Conservation (phyloP, 2,329 filamentous ascomycete species). For the Venturia asperata region DNA sequence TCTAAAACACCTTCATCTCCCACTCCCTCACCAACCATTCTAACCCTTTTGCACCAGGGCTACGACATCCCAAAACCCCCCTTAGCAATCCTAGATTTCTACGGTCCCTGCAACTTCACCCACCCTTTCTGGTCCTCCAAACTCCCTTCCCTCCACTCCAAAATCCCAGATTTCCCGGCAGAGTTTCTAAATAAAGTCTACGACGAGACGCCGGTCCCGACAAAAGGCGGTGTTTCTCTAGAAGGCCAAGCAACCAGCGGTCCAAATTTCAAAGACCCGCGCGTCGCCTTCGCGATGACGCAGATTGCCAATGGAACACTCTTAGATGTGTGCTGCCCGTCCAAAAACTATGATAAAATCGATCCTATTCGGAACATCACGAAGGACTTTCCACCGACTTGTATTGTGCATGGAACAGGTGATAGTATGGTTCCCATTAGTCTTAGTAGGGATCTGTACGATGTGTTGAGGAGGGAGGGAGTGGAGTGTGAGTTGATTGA, state of each 20-base stretch:
- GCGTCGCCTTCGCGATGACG: conserved; percentile 37
- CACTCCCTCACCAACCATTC: neutral
- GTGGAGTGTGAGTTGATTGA: conserved; percentile 34
- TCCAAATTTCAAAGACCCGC: conserved; percentile 25
- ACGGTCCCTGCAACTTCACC: conserved; percentile 37
- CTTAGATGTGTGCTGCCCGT: conserved; percentile 29
- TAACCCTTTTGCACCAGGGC: conserved; percentile 26
- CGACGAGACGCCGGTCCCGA: conserved; percentile 33
- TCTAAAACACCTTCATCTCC: neutral
- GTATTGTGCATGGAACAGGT: conserved; percentile 36
- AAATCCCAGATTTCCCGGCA: conserved; percentile 26
- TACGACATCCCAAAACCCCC: conserved; percentile 32
- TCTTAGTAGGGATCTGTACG: conserved; percentile 31
- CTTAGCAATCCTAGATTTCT: conserved; percentile 38
- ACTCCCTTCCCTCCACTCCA: conserved; percentile 27
- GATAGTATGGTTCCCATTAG: conserved; percentile 36
- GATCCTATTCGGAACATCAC: conserved; percentile 33
- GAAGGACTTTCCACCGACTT: conserved; percentile 33
- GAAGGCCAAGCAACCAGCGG: conserved; percentile 31
- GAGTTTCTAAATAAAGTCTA: conserved; percentile 31
- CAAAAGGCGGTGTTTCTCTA: conserved; percentile 35
- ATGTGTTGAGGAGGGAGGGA: conserved; percentile 26
- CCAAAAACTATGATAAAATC: conserved; percentile 22
- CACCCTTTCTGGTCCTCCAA: conserved; percentile 34
- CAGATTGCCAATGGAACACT: conserved; percentile 38